A percentile compares a stretch with the other conserved stretches of the same genome.
phyloP scores from a whole-genome alignment of 306 rosid species.

The Prunus kanzakura region DNA sequence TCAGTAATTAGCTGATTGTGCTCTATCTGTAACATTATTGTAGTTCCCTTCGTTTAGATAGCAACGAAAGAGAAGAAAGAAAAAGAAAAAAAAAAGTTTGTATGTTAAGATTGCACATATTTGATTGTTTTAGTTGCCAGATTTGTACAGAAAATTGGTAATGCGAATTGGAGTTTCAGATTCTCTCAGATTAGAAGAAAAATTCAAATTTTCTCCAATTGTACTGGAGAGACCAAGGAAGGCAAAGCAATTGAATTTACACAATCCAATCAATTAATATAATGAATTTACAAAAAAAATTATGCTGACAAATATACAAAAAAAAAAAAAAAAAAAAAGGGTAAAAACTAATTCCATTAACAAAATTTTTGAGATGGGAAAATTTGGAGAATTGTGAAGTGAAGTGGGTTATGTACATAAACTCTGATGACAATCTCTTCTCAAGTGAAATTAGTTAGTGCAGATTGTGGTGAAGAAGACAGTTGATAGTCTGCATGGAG shows the following conservation, averaged over 20 bases:
- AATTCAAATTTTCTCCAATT: not conserved
- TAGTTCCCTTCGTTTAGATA: slow-evolving; percentile 17
- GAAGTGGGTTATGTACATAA: not conserved
- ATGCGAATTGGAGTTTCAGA: not conserved
- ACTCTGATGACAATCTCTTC: not conserved
- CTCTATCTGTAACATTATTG: slow-evolving; percentile 20
- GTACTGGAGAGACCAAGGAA: not conserved
- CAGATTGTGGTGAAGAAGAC: not conserved
- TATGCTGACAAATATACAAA: not conserved
- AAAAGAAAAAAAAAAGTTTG: not conserved
- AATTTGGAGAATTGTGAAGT: not conserved
- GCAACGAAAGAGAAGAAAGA: not conserved
- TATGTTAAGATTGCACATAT: not conserved
- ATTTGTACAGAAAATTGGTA: not conserved
- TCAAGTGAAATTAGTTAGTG: not conserved
- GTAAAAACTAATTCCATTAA: too few species aligned
- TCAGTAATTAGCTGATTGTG: slow-evolving; percentile 47
- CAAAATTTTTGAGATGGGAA: not conserved
- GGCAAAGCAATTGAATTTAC: not conserved
- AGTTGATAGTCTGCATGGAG: slow-evolving; percentile 23
- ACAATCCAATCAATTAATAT: not conserved
- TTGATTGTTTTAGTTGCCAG: not conserved
- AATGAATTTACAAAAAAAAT: not conserved
- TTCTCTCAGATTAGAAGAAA: not conserved
- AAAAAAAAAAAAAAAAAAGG: not conserved